Conservation (phyloP, 2,329 filamentous ascomycete species). For the Colletotrichum plurivorum region DNA sequence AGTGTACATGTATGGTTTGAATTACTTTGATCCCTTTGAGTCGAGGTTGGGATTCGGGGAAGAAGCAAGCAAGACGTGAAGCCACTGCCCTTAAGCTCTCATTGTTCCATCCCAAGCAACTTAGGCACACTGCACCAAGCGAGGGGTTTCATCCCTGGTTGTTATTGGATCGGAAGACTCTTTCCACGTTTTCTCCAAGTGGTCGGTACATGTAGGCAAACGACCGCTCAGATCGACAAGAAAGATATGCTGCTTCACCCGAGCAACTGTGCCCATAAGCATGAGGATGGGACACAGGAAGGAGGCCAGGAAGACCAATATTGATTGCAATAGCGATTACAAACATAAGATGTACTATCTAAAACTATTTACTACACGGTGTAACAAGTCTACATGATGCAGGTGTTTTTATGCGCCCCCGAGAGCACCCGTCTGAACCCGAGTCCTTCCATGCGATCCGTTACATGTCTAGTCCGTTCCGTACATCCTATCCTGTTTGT, state of each 20-base stretch:
- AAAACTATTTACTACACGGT: constrained; percentile 24
- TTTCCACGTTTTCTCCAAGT: background rate
- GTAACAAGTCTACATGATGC: constrained; percentile 38
- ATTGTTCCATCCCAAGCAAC: too few species aligned
- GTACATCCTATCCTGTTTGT: background rate
- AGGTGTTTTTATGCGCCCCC: constrained; percentile 29
- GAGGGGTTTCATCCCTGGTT: too few species aligned
- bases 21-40: background rate
- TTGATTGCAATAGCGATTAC: constrained; percentile 12
- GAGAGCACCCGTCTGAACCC: constrained; percentile 30
- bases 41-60: too few species aligned
- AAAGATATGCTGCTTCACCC: background rate
- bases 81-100: too few species aligned
- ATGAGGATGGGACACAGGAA: background rate
- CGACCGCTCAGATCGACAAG: background rate
- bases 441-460: constrained; percentile 34
- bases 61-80: too few species aligned
- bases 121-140: too few species aligned
- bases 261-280: background rate
- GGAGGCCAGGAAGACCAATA: background rate
- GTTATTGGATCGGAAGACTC: background rate
- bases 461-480: constrained; percentile 32
- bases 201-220: background rate
- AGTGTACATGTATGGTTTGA: background rate
- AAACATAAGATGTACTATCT: constrained; percentile 20